Conservation (phyloP, 2,329 filamentous ascomycete genomes). For the Botrytis cinerea region DNA sequence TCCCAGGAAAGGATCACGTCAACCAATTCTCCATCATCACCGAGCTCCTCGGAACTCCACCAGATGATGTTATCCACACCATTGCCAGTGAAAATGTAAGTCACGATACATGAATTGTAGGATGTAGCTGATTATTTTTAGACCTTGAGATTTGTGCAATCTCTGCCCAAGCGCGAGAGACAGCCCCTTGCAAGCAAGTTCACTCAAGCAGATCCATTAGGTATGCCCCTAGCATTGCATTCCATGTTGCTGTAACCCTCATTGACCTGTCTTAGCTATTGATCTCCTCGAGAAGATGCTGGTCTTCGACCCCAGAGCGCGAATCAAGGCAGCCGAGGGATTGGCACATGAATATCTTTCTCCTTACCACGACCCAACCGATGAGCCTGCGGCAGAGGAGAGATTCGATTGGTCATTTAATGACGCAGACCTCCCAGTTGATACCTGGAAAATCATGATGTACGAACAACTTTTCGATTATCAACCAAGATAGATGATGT, state of each 20-base stretch:
- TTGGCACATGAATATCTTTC: slow-evolving; percentile 91
- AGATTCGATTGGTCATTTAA: slow-evolving; percentile 99
- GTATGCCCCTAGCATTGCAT: slow-evolving; percentile 50
- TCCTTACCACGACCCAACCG: slow-evolving; percentile 95
- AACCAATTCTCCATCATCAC: slow-evolving; percentile 99
- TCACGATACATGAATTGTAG: slow-evolving; percentile 23
- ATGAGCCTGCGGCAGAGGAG: slow-evolving; percentile 92
- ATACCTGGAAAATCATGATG: slow-evolving; percentile 99
- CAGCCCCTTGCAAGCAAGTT: slow-evolving; percentile 88
- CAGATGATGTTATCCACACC: slow-evolving; percentile 97
- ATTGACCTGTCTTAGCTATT: slow-evolving; percentile 62
- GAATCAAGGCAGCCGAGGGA: slow-evolving; percentile 82
- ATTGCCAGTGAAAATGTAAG: slow-evolving; percentile 97
- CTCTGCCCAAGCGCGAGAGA: slow-evolving; percentile 89
- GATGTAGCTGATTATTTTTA: slow-evolving; percentile 45
- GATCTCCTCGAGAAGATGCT: slow-evolving; percentile 96
- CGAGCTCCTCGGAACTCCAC: slow-evolving; percentile 91
- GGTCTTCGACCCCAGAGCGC: slow-evolving; percentile 96
- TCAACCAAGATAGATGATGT: slow-evolving; percentile 27
- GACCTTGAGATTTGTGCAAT: slow-evolving; percentile 97
- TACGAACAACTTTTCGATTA: slow-evolving; percentile 52
- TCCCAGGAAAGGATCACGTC: slow-evolving; percentile 98
- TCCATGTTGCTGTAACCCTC: slow-evolving; percentile 10
- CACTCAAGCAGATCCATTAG: slow-evolving; percentile 85
- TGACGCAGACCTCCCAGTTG: slow-evolving; percentile 92